Base-by-base conservation (phyloP, 306 rosid species). In the Vigna reflexopilosa region DNA sequence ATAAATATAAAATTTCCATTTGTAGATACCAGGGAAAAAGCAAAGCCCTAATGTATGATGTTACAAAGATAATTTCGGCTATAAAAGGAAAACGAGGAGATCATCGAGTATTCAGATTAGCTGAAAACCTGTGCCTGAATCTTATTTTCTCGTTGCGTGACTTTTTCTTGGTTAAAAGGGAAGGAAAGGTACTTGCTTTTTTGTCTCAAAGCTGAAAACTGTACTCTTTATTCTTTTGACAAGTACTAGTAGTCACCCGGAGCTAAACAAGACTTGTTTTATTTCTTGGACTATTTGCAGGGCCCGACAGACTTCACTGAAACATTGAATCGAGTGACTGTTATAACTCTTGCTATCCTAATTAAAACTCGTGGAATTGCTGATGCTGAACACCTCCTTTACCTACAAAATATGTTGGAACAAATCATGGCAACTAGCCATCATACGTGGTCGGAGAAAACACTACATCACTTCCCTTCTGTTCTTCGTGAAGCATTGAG, bases 241-340 rank as follows among this genome's bases (percentile, higher is more conserved):
- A 59, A 26, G 71, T 55, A 32, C 9, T 57, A 17, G 79, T 62
- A 32, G 45, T 62, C 77, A 54, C 15, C n/a, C 47, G 81, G 71
- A 48, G 50, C 42, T 36, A 36, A 36, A 6, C 61, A 59, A 57
- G 22, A 64, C 32, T 45, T 4, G 42, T 48, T 67, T 50, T 48
- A 24, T 54, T 44, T 36, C 49, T 71, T 85, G 64, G 62, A 80
- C 72, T 76, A 66, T 80, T 78, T 82, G 62, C 86, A 95, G 99
- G 99, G 99, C 68, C 97, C 99, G 58, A 91, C 97, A 7, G 99
- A 95, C 72, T 93, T 95, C 80, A 89, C 98, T 1, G 98, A 95
- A 88, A 95, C 99, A 62, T 64, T 95, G 80, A 95, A 93, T 86
- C 91, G 99, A 70, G 74, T 82, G 67, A 87, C 97, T 55, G 89